Conservation (phyloP, 495 filamentous ascomycete genomes). For the Annulohypoxylon nitens region DNA sequence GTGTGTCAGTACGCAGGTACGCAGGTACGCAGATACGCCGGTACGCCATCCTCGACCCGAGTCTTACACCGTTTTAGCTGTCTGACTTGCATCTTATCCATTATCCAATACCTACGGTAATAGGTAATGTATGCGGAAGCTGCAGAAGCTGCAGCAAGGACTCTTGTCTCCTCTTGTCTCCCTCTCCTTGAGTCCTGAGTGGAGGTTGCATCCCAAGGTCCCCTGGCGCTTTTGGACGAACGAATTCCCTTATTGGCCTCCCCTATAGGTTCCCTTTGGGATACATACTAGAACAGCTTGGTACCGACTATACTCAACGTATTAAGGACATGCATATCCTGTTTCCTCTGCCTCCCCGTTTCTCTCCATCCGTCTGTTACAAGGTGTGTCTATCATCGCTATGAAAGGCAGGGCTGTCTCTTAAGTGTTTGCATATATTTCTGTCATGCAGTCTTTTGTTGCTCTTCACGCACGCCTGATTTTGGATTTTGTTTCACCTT, state of each 20-base stretch:
- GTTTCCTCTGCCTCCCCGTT: slow-evolving; percentile 41
- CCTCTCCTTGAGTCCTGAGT: slow-evolving; percentile 31
- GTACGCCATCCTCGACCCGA: slow-evolving; percentile 16
- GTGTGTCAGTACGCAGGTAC: slow-evolving; percentile 17
- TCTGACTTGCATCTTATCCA: slow-evolving; percentile 8
- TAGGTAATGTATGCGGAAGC: slow-evolving; percentile 23
- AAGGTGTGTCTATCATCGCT: slow-evolving; percentile 43
- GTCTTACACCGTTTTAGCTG: slow-evolving; percentile 5
- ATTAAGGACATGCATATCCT: slow-evolving; percentile 49
- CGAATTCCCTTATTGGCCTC: slow-evolving; percentile 37
- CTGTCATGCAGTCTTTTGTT: slow-evolving; percentile 28
- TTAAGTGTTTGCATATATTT: slow-evolving; percentile 46
- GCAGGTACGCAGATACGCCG: slow-evolving; percentile 19
- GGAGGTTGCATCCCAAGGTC: slow-evolving; percentile 44
- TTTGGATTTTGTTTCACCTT: slow-evolving; percentile 24
- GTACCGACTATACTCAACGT: slow-evolving; percentile 39
- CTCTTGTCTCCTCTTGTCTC: slow-evolving; percentile 12
- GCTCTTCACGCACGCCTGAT: slow-evolving; percentile 19
- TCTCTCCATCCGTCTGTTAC: slow-evolving; percentile 33
- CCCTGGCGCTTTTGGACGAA: slow-evolving; percentile 33
- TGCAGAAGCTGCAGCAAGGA: slow-evolving; percentile 9
- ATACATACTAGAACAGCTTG: slow-evolving; percentile 24
- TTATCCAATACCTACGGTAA: slow-evolving; percentile 15
- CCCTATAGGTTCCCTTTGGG: slow-evolving; percentile 13
- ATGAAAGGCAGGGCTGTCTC: slow-evolving; percentile 36